A percentile compares a stretch with the other conserved stretches of the same genome.
These are phyloP conservation scores for Senecio squalidus DNA, from an alignment of 140 eudicot species.

Conservation along the genomic window DNA sequence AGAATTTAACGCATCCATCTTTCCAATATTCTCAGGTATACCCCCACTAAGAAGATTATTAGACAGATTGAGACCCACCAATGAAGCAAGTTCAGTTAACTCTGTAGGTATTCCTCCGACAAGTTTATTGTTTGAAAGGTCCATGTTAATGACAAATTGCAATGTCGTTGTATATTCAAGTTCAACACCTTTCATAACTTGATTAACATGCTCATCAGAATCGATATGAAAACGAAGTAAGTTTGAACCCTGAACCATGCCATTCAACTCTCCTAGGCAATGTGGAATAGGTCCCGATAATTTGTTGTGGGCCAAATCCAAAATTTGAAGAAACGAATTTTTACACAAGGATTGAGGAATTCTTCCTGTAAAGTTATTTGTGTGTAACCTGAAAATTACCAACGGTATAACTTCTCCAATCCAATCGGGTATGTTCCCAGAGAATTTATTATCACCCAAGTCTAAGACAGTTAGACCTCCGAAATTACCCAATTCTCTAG, in stretches of 20 bases:
- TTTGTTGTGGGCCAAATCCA: constrained; percentile 17
- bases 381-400: constrained; percentile 7
- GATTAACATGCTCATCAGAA: neutral
- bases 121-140: constrained; percentile 31
- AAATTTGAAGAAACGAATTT: neutral
- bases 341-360: constrained; percentile 24
- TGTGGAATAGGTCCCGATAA: constrained; percentile 18
- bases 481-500: constrained; percentile 16
- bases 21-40: constrained; percentile 20
- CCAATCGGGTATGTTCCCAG: constrained; percentile 29
- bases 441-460: constrained; percentile 24
- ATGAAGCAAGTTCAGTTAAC: constrained; percentile 7
- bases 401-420: neutral
- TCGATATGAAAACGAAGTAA: too few relatives aligned
- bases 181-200: constrained; percentile 13
- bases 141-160: constrained; percentile 15
- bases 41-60: constrained; percentile 25
- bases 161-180: neutral
- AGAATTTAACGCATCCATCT: neutral
- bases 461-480: constrained; percentile 10
- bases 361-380: constrained; percentile 13
- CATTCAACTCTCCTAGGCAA: constrained; percentile 15
- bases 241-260: neutral
- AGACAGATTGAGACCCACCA: constrained; percentile 29
- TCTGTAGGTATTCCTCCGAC: constrained; percentile 29